Conservation (phyloP, 257 asterid species). For the Leonotis leonurus region DNA sequence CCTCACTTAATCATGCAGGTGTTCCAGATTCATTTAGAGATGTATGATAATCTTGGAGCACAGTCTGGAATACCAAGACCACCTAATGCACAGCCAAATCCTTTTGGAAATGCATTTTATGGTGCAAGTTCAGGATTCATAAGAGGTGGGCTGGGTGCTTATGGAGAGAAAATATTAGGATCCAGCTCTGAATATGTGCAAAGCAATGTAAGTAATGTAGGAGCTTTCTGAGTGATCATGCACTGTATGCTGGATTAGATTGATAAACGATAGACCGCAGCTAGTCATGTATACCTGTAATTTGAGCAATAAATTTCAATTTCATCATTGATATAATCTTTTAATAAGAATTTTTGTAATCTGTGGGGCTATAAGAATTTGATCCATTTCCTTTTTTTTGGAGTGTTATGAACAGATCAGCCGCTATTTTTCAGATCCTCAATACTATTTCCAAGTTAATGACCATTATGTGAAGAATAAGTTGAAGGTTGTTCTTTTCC, state of each 20-base stretch:
- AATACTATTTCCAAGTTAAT: conserved; percentile 57
- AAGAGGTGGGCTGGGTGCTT: too few relatives aligned
- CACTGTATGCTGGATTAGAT: too few relatives aligned
- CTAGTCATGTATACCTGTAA: too few relatives aligned
- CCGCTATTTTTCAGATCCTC: conserved; percentile 54
- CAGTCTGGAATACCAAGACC: conserved; percentile 36
- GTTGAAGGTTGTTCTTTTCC: conserved; percentile 49
- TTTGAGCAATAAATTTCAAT: too few relatives aligned
- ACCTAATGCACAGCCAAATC: too few relatives aligned
- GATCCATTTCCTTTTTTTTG: too few relatives aligned
- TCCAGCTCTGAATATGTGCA: conserved; percentile 58
- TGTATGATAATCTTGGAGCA: conserved; percentile 42
- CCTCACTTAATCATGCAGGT: conserved; percentile 11
- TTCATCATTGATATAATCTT: too few relatives aligned
- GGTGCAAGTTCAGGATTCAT: too few relatives aligned
- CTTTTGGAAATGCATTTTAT: conserved; percentile 20
- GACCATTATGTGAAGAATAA: conserved; percentile 53
- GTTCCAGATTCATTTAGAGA: conserved; percentile 12
- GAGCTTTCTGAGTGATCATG: too few relatives aligned
- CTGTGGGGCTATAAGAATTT: too few relatives aligned
- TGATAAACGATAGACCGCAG: too few relatives aligned
- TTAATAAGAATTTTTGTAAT: too few relatives aligned
- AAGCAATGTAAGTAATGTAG: conserved; percentile 44
- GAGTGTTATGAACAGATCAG: conserved; percentile 58
- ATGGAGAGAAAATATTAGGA: conserved; percentile 46